Evolutionary conservation across 2,329 filamentous ascomycete genomes (phyloP).

Genomic region (Ophiostoma fasciatum): DNA sequence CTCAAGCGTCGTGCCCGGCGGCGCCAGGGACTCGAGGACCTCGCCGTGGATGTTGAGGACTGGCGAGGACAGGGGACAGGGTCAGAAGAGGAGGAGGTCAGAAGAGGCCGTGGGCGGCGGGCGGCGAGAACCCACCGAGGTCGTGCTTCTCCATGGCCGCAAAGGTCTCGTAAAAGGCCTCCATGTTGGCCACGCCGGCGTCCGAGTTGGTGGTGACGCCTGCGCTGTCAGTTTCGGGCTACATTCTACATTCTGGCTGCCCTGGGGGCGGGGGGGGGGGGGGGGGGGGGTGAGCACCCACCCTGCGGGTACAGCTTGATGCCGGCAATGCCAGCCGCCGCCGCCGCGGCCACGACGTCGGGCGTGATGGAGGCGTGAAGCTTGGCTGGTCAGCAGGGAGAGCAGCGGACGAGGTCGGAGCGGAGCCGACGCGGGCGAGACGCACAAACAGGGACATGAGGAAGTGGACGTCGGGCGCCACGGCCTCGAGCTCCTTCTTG

Average conservation of each 20-base stretch:
- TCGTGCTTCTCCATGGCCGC: conserved; percentile 75
- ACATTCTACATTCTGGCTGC: conserved; percentile 16
- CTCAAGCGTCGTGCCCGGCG: conserved; percentile 31
- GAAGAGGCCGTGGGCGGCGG: background rate
- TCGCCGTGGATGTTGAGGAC: conserved; percentile 76
- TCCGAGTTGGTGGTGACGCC: conserved; percentile 52
- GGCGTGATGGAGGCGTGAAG: conserved; percentile 48
- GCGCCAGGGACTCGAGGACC: conserved; percentile 27
- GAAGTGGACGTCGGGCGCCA: conserved; percentile 49
- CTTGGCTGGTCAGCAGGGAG: conserved; percentile 6
- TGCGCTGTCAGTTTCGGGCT: conserved; percentile 11
- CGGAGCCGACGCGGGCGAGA: too few relatives aligned
- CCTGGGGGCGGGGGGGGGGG: too few relatives aligned
- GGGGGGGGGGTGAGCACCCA: conserved; percentile 12
- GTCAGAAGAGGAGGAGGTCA: background rate
- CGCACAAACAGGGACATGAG: conserved; percentile 52
- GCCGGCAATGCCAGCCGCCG: conserved; percentile 51
- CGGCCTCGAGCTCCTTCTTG: conserved; percentile 40
- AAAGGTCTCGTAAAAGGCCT: conserved; percentile 64
- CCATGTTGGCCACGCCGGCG: conserved; percentile 54
- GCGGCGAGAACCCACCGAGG: conserved; percentile 23
- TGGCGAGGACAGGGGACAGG: too few relatives aligned
- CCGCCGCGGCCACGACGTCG: conserved; percentile 57
- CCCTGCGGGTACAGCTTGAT: conserved; percentile 52
- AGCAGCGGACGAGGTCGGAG: too few relatives aligned